Base-by-base conservation (phyloP, 2,329 filamentous ascomycete species). In the Trichoderma harzianum region DNA sequence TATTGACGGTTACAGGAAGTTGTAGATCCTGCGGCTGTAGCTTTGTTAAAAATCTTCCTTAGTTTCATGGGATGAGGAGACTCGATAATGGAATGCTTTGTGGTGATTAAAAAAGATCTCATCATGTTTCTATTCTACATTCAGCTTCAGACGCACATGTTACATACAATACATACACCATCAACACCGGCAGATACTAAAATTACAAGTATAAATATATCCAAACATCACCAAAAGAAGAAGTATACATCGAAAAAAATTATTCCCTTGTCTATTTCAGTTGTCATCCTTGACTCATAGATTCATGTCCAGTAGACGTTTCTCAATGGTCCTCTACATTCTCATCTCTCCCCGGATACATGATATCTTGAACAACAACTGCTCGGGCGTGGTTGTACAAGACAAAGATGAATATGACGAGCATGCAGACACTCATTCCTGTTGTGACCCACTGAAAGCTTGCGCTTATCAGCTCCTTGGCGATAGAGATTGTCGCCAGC, bases 281-380 rank as follows among this genome's bases (percentile, higher is more conserved):
- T 32, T n/a, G 4, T 2, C 21, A 26, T 34, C 32, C 58, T 39
- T 18, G 14, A 18, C 21, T 8, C 32, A 39, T 26, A 39, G 34
- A 39, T 11, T 32, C 14, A 32, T 30, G 21, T 18, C 26, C 24
- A 26, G 7, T 16, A 32, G 18, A 8, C 18, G 10, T 53, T 8
- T 16, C 26, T 72, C 30, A 77, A 51, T 75, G 75, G 36, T 87
- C 85, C 62, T 86, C 80, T 16, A 86, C 82, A 73, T 88, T 86
- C 77, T 88, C 86, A 69, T 88, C 86, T 55, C 85, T 80, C 21
- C 85, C 86, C 0, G 86, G 86, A 72, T 87, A 86, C 84, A 88
- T 85, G 70, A 88, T 88, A 47, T 88, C 86, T 74, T 86, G 84
- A n/a, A 80, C 76, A 18, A 86, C 73, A 26, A 88, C 82, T 0